Base-by-base conservation (phyloP, 139 green algal species). In the Volvox africanus region DNA sequence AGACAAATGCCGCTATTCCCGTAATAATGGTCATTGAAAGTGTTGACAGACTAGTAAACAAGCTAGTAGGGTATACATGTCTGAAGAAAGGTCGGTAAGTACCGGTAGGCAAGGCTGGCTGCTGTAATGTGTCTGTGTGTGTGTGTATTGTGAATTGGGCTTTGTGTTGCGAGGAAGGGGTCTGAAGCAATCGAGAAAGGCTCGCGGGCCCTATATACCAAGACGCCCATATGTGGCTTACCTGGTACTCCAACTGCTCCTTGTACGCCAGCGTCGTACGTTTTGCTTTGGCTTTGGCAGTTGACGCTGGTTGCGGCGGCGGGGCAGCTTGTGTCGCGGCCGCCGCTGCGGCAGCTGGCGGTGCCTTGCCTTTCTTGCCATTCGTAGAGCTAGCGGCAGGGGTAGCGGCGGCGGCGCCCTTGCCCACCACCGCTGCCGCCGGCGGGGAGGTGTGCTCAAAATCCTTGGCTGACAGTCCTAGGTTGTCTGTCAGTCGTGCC, bases 211-310 rank as follows among this genome's bases (percentile, higher is more conserved):
- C 65, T 30, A 24, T 24, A 26, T 12, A 24, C 65, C 65, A 24
- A 9, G 21, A 30, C 21, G 9, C 65, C 65, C 50, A 86, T 5
- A 61, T 3, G 44, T 55, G 44, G 33, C 83, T 24, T 68, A 94
- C 85, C 91, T 95, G 68, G 87, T 95, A 95, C 85, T 94, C 91
- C 16, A 91, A 20, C 78, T 93, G 90, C 92, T 95, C 93, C 24
- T 77, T 81, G 80, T 87, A 95, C 16, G 88, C 85, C 75, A 95
- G 61, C 6, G 80, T 88, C 61, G 67, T 92, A 19, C 90, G 87
- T 61, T 93, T 91, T 22, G 61, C 73, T 62, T 89, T 90, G 71
- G 50, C 33, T 50, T 86, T 88, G 77, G 71, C 81, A 22, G 86
- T 19, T 12, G 76, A 36, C n/a, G 91, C 61, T 24, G 88, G 18